Evolutionary conservation across 148 eudicot genomes (phyloP), one percentile per base, ranked within the genome.

Genomic region (Rhododendron molle): DNA sequence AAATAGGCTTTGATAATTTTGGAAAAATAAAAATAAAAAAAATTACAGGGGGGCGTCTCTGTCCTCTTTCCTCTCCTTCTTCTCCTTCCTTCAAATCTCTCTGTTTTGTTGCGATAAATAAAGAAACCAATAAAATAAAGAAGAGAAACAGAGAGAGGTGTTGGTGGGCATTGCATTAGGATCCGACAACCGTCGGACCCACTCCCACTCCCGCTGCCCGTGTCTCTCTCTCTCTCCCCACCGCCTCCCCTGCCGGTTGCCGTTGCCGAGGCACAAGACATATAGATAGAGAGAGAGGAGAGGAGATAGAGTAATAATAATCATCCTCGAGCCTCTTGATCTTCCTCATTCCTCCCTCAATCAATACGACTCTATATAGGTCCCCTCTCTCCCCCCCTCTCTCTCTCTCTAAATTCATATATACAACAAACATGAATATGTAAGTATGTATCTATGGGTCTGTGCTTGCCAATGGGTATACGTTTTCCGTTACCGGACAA

Each of bases 221-320:
- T 38, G 46, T 74, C 44, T 71, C 18, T 71, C 76, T 18, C 78
- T 74, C 20, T 32, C 43, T 10, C 76, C 26, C 23, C 74, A 36
- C 36, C 26, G 12, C 4, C 34, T 14, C 36, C 76, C 16, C 65
- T 34, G 77, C 76, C 7, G 76, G 23, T 73, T 36, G 78, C 32
- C 16, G 40, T 28, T 32, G 2, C 78, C 40, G 43, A 72, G 77
- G 62, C 65, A 58, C 20, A 1, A 21, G 21, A 20, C 15, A 15
- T 18, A 26, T 14, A 67, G 78, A 73, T 44, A 36, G 78, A 73
- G 71, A 81, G 82, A 81, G n/a, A n/a, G n/a, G n/a, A n/a, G 83
- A 30, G 49, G 38, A 81, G 74, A 47, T 14, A 82, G 84, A n/a
- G 16, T 10, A 26, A n/a, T 69, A 15, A 26, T 62, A 7, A 34